Evolutionary conservation across 2,329 filamentous ascomycete genomes (phyloP).

Genomic region (Epichloe glyceriae): DNA sequence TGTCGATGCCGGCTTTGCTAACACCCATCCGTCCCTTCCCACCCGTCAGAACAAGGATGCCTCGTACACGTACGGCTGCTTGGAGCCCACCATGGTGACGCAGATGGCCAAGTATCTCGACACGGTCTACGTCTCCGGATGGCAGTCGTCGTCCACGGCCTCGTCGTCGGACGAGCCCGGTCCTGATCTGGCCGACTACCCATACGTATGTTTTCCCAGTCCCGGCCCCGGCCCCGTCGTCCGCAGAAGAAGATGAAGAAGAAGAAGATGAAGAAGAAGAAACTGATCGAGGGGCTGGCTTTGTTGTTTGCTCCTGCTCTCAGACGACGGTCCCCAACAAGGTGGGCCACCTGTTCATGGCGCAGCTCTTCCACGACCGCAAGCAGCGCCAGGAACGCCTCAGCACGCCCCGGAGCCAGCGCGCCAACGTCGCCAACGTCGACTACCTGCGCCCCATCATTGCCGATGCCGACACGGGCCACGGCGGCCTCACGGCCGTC

Average conservation of each 20-base stretch:
- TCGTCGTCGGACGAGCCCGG: conserved; percentile 92
- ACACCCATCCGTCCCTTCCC: no score
- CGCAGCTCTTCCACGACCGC: conserved; percentile 97
- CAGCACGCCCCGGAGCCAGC: conserved; percentile 58
- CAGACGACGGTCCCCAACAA: conserved; percentile 98
- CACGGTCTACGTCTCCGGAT: conserved; percentile 96
- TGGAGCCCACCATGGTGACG: conserved; percentile 96
- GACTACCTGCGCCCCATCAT: conserved; percentile 95
- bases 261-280: no score
- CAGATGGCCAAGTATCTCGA: conserved; percentile 99
- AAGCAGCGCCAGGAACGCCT: conserved; percentile 96
- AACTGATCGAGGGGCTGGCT: no score
- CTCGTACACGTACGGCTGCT: conserved; percentile 91
- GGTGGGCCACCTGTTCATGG: conserved; percentile 93
- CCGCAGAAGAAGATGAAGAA: neutral
- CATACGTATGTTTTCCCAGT: conserved; percentile 47
- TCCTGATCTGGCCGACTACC: conserved; percentile 95
- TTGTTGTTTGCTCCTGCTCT: neutral
- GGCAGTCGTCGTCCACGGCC: conserved; percentile 95
- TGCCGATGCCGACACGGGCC: conserved; percentile 92
- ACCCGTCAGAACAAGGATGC: conserved; percentile 43
- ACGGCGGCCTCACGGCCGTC: conserved; percentile 92
- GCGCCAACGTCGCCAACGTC: conserved; percentile 61
- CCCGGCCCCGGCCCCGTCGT: no score
- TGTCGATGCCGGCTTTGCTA: no score